Conservation (phyloP, 2,329 filamentous ascomycete genomes). For the Coleophoma eucalyptorum region DNA sequence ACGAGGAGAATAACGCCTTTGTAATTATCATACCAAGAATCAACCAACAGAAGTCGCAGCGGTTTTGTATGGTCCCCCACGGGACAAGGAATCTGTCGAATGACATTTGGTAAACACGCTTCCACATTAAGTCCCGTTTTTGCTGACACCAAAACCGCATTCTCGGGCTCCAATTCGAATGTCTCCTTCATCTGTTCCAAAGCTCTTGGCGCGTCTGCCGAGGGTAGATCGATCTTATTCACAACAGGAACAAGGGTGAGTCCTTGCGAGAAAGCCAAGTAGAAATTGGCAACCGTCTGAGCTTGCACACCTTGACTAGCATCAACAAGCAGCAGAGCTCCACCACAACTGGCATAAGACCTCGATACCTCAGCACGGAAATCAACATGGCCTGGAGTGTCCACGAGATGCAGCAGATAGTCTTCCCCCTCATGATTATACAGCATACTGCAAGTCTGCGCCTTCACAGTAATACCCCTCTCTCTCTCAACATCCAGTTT, state of each 20-base stretch:
- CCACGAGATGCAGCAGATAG: conserved; percentile 91
- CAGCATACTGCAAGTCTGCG: conserved; percentile 97
- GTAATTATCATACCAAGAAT: conserved; percentile 98
- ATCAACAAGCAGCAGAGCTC: conserved; percentile 88
- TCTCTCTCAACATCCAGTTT: conserved; percentile 96
- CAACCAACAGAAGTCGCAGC: conserved; percentile 81
- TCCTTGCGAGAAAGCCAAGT: conserved; percentile 90
- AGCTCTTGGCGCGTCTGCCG: conserved; percentile 82
- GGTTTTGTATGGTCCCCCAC: conserved; percentile 69
- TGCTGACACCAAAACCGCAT: conserved; percentile 77
- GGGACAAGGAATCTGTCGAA: conserved; percentile 80
- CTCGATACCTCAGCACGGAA: conserved; percentile 94
- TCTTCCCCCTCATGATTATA: conserved; percentile 83
- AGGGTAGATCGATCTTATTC: conserved; percentile 93
- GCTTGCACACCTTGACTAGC: conserved; percentile 96
- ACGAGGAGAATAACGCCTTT: conserved; percentile 90
- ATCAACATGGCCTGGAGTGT: conserved; percentile 96
- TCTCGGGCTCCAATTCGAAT: conserved; percentile 81
- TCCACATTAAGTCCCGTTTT: conserved; percentile 91
- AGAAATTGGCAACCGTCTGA: conserved; percentile 98
- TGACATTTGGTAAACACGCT: conserved; percentile 77
- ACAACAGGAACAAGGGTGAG: conserved; percentile 84
- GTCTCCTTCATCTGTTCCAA: conserved; percentile 80
- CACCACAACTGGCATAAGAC: conserved; percentile 94
- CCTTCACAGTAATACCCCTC: conserved; percentile 96